Base-by-base conservation (phyloP, 768 basidiomycete genomes). In the Trametes maxima region DNA sequence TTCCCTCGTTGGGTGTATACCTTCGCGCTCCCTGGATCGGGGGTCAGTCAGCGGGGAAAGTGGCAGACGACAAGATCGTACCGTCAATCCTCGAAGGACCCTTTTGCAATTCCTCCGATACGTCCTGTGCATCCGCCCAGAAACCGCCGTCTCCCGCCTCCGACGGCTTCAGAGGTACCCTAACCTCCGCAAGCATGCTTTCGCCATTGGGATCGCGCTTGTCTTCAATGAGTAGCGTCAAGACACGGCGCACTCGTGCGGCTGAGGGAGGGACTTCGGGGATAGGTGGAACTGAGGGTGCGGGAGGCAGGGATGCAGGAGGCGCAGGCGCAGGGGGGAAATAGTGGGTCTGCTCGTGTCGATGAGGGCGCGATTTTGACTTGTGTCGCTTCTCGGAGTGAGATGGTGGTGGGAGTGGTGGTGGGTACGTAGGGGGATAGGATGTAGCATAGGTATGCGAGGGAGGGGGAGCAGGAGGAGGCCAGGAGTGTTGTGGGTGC, bases 81-180 rank as follows among this genome's bases (percentile, higher is more conserved):
- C 89, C 89, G 70, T 92, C 89, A 54, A 92, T 85, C 61, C 87
- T 78, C 12, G 85, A 82, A 12, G 88, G 84, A 24, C 85, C 78
- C 0, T 70, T 65, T 70, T 92, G 89, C 22, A 91, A 77, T 59
- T 78, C 77, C 13, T 81, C 74, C 47, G 80, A 79, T 76, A 92
- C 75, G 37, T 88, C 84, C 63, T 79, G 78, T 2, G 89, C 87
- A 68, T 89, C 84, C 6, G 84, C 89, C 89, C 89, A 91, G 66
- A 80, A 88, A 5, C 85, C 84, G 65, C 83, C 85, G 39, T 78
- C 77, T 5, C 75, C 73, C 57, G 81, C 73, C 36, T 82, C 80
- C 3, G 79, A 76, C 5, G 70, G 67, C 67, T 72, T 81, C 39
- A 91, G 71, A n/a, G 80, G 82, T 33, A 90, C 80, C 39, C 75